Evolutionary conservation across 2,329 filamentous ascomycete species (phyloP).

Genomic region (Paraconiothyrium sp.): DNA sequence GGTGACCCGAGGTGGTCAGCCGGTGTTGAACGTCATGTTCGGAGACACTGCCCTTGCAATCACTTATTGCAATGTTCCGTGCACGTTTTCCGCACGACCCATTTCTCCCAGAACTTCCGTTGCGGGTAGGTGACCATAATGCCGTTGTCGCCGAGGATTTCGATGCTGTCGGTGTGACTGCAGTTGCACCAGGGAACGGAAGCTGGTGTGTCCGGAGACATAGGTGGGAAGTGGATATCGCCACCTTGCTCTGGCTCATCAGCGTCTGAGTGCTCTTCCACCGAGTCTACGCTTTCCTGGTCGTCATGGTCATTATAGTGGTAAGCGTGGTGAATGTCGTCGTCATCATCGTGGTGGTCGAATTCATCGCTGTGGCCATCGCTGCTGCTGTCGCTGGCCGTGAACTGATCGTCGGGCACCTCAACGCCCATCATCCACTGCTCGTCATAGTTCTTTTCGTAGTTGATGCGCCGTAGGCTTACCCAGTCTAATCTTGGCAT

Average conservation of each 20-base stretch:
- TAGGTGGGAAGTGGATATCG: slow-evolving; percentile 57
- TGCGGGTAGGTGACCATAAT: slow-evolving; percentile 57
- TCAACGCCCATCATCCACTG: slow-evolving; percentile 58
- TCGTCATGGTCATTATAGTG: slow-evolving; percentile 29
- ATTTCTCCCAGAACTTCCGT: slow-evolving; percentile 65
- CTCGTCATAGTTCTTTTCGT: slow-evolving; percentile 64
- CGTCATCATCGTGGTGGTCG: slow-evolving; percentile 45
- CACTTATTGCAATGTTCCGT: slow-evolving; percentile 52
- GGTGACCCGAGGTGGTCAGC: background rate
- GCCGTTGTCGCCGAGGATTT: slow-evolving; percentile 61
- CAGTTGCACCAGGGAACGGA: slow-evolving; percentile 59
- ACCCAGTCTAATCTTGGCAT: slow-evolving; percentile 69
- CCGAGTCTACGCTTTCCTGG: slow-evolving; percentile 44
- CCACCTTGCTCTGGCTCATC: slow-evolving; percentile 51
- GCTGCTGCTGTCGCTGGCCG: slow-evolving; percentile 56
- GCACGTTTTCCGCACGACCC: slow-evolving; percentile 60
- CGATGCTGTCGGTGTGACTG: slow-evolving; percentile 53
- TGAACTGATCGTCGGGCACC: slow-evolving; percentile 57
- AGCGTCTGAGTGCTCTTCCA: slow-evolving; percentile 45
- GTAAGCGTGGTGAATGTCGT: slow-evolving; percentile 22
- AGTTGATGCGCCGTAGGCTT: slow-evolving; percentile 69
- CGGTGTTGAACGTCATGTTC: background rate
- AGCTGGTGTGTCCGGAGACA: slow-evolving; percentile 57
- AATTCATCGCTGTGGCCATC: slow-evolving; percentile 49
- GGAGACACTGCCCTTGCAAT: slow-evolving; percentile 12